Conservation (phyloP, 257 asterid species). For the Nicotiana otophora region DNA sequence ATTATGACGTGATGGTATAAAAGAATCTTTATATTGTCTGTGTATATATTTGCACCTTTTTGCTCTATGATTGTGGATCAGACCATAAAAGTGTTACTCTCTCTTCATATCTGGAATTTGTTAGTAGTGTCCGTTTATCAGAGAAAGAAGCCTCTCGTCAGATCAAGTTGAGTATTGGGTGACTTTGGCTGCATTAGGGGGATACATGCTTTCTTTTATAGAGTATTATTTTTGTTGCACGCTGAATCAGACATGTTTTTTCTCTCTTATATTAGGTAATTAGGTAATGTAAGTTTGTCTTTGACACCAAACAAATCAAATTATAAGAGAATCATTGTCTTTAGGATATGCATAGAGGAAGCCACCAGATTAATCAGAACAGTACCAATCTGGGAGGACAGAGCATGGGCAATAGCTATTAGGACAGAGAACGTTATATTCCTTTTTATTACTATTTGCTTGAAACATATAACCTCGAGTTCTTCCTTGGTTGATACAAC, state of each 20-base stretch:
- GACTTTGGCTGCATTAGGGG: not conserved
- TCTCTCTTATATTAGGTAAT: not conserved
- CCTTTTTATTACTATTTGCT: not conserved
- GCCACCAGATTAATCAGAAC: not conserved
- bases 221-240: not conserved
- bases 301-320: not conserved
- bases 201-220: not conserved
- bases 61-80: too few species aligned
- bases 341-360: not conserved
- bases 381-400: not conserved
- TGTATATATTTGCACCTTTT: too few species aligned
- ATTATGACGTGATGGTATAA: too few species aligned
- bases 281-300: not conserved
- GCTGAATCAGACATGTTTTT: not conserved
- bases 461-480: not conserved
- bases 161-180: not conserved
- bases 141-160: not conserved
- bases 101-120: too few species aligned
- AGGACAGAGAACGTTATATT: not conserved
- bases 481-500: not conserved
- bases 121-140: too few species aligned
- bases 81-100: too few species aligned
- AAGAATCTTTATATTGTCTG: too few species aligned
- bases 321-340: not conserved
- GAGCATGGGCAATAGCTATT: not conserved